Percentiles rank a stretch among this genome's conserved stretches.
Conservation (phyloP, 2,329 filamentous ascomycete species). For the Leptographium lundbergii region DNA sequence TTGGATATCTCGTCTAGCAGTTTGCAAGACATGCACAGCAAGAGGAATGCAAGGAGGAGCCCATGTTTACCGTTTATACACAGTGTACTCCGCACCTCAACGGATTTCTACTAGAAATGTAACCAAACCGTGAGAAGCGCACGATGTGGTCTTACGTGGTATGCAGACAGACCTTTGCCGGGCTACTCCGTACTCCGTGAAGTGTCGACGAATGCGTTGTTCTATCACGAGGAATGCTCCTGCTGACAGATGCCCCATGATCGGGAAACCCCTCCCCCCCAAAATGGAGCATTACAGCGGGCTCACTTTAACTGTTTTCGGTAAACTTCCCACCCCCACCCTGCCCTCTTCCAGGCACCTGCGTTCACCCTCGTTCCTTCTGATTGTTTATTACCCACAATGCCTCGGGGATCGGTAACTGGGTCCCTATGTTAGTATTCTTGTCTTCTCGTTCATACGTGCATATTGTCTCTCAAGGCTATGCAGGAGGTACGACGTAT, state of each 20-base stretch:
- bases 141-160: too few species aligned
- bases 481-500: not conserved
- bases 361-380: not conserved
- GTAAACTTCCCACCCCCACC: too few species aligned
- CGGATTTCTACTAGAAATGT: too few species aligned
- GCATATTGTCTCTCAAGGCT: not conserved
- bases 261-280: not conserved
- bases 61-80: not conserved
- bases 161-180: too few species aligned
- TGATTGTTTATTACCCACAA: not conserved
- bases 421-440: not conserved
- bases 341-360: too few species aligned
- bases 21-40: not conserved
- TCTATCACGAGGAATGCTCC: not conserved
- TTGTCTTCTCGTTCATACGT: too few species aligned
- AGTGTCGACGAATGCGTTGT: not conserved
- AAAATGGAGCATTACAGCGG: too few species aligned
- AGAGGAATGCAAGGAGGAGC: not conserved
- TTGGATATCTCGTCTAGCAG: not conserved
- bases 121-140: too few species aligned
- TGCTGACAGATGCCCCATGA: not conserved
- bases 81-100: too few species aligned
- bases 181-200: too few species aligned
- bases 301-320: too few species aligned
- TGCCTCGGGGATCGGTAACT: not conserved